Evolutionary conservation across 352 stramenopile species (phyloP), one percentile per base, ranked within the genome.

Genomic region (Peronospora farinosa): DNA sequence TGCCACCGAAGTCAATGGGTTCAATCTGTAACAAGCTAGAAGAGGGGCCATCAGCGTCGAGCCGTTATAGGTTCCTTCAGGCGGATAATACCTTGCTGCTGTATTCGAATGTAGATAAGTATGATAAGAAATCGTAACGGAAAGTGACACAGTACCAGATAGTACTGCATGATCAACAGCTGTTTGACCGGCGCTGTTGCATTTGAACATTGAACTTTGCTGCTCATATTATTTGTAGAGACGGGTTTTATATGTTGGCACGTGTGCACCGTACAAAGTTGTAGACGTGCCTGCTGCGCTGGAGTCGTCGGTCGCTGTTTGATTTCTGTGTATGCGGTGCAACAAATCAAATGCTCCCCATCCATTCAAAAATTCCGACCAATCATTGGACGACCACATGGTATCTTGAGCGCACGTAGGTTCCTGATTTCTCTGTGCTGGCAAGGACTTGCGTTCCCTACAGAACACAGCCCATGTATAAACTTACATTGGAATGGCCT

Each of bases 101-200:
- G n/a, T n/a, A n/a, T n/a, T n/a, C n/a, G n/a, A n/a, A n/a, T n/a
- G n/a, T n/a, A n/a, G n/a, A n/a, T n/a, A n/a, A n/a, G n/a, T n/a
- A n/a, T n/a, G n/a, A n/a, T 23, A 23, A 23, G 21, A 23, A 23
- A 23, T 2, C 21, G 2, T 23, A 4, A 23, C 21, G 5, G 19
- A 10, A 31, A 28, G 12, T 16, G 30, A 49, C n/a, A n/a, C 19
- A 41, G 5, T 53, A 86, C 73, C 51, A 89, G 31, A 46, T 89
- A 89, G 52, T 87, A 89, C 51, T 87, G 69, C 44, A 84, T 60
- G 45, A 88, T 63, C 36, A 72, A 38, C n/a, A 59, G 60, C 45
- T 60, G 53, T 40, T 55, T 69, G 28, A 54, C 41, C 15, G 59
- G 48, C 13, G 60, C 58, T 19, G 49, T 44, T 42, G 30, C 28